Percentiles rank a stretch among this genome's conserved stretches.
phyloP scores from a whole-genome alignment of 495 filamentous ascomycete species.

The Aspergillus carlsbadensis region DNA sequence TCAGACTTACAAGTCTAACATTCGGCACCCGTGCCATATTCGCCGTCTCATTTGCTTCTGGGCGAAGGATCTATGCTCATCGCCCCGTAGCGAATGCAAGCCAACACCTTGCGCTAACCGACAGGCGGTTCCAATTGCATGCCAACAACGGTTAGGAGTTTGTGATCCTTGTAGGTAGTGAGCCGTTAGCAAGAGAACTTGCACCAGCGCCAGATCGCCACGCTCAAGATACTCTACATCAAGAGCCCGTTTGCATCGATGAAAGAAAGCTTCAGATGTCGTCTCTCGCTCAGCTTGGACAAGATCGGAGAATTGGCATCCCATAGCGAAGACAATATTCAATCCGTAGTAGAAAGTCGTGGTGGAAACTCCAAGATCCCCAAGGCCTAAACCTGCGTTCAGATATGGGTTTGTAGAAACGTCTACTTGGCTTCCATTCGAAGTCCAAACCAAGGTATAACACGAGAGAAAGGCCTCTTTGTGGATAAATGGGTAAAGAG shows the following conservation, averaged over 20 bases:
- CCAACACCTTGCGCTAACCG: constrained; percentile 38
- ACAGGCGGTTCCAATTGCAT: constrained; percentile 35
- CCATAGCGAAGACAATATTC: constrained; percentile 40
- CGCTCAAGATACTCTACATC: constrained; percentile 33
- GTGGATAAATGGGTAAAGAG: constrained; percentile 40
- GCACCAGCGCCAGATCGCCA: constrained; percentile 29
- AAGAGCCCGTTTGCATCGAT: constrained; percentile 29
- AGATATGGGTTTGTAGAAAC: background rate
- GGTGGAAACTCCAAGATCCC: constrained; percentile 8
- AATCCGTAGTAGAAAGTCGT: constrained; percentile 33
- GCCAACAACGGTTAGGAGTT: constrained; percentile 42
- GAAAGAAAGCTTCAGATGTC: constrained; percentile 33
- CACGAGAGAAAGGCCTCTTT: constrained; percentile 27
- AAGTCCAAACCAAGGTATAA: constrained; percentile 28
- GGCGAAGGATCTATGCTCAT: constrained; percentile 20
- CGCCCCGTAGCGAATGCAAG: constrained; percentile 24
- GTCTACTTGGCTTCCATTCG: background rate
- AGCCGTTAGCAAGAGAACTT: constrained; percentile 36
- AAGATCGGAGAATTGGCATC: constrained; percentile 33
- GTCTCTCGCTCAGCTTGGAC: constrained; percentile 18
- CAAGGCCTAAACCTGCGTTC: constrained; percentile 13
- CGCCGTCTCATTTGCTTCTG: constrained; percentile 35
- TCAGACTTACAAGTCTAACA: constrained; percentile 32
- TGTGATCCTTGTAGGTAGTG: constrained; percentile 39
- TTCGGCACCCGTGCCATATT: constrained; percentile 43